Base-by-base conservation (phyloP, 768 basidiomycete species). In the Naematelia aurantialba region DNA sequence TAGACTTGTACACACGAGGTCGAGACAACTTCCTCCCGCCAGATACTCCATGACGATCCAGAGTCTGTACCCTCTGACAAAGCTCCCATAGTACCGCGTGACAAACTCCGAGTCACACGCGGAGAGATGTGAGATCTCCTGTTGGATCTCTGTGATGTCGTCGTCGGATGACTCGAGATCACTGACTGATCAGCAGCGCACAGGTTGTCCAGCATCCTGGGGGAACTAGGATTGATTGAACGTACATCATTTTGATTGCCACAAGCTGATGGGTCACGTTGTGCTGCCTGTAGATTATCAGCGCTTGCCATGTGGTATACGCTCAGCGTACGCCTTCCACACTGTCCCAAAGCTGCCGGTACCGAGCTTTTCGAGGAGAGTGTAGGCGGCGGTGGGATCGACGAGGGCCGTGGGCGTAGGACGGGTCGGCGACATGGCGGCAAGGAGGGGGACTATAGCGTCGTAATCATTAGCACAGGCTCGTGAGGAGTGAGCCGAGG, bases 1-100 rank as follows among this genome's bases (percentile, higher is more conserved):
- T 24, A 46, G 17, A 49, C 14, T 8, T 8, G 29, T 53, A 60
- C 79, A 46, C 24, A 80, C 80, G 55, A 99, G 83, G 78, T 98
- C 96, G 55, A 97, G 84, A 79, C 96, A 97, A 25, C 92, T 96
- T n/a, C 96, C 96, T 45, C 96, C 96, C 0, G 91, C 92, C 55
- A 98, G 87, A 78, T 91, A 99, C 78, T 99, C 96, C 96, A 99
- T 98, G 70, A 99, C 78, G 73, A 99, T 99, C 96, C 96, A 99
- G 22, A 99, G 82, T 78, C 97, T 94, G 81, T 94, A 98, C 31
- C 89, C 86, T 65, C 91, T 86, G 55, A 99, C 91, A 77, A 99
- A 99, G 49, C 91, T 92, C 46, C 91, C 93, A 70, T 96, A 97
- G 76, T 98, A 98, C 47, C 88, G 83, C 44, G 96, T 98, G 54